Base-by-base conservation (phyloP, 371 early-diverging fungal species). In the Lichtheimia ornata region DNA sequence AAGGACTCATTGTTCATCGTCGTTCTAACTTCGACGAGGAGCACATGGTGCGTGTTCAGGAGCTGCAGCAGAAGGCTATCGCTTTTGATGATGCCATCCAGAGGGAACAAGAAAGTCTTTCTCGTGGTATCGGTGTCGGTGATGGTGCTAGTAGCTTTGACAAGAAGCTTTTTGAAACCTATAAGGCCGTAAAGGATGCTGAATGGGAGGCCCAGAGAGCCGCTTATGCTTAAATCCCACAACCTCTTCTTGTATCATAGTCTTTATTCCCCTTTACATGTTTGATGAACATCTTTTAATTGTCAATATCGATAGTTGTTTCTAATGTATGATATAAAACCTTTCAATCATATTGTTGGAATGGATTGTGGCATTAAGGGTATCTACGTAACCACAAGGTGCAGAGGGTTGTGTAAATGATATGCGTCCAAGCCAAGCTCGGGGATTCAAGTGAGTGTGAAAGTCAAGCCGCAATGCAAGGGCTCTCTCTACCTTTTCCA, bases 111-210 rank as follows among this genome's bases (percentile, higher is more conserved):
- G n/a, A n/a, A n/a, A n/a, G n/a, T n/a, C n/a, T 71, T 15, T 63
- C 75, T 49, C 56, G 73, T 4, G 81, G 74, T 51, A 81, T 72
- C 61, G 73, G 74, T 49, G 49, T 81, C 7, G 81, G 77, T 41
- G 49, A 77, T 7, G 85, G 81, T 61, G 80, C 75, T 28, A 81
- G 79, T 62, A 55, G 79, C 56, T 47, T 82, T 30, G 82, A 77
- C 51, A 72, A 79, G 72, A 82, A 82, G 71, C 53, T 76, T 27
- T 71, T 72, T 17, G 72, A 69, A 30, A 73, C 83, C 27, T 66
- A 75, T 17, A 49, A 58, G 43, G 35, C 25, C 17, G n/a, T n/a
- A n/a, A 50, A 79, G 54, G 72, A 80, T 44, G 68, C 71, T 22
- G 75, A 59, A n/a, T n/a, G n/a, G n/a, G n/a, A n/a, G n/a, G n/a